These are phyloP conservation scores for Apiotrichum mycotoxinovorans DNA, from an alignment of 1,284 basidiomycete species.

Conservation along the genomic window DNA sequence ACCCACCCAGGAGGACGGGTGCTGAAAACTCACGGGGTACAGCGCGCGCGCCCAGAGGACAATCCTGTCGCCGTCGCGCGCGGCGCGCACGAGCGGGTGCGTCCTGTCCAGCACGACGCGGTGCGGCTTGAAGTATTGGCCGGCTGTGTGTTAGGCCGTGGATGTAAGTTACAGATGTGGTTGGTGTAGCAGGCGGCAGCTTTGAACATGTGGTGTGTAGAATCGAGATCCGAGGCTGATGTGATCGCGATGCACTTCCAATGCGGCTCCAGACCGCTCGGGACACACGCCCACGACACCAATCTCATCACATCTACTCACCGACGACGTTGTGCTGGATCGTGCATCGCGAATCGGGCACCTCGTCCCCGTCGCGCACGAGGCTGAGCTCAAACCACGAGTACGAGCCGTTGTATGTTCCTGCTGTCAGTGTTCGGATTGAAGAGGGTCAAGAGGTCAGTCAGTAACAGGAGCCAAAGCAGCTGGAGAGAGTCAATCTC, in stretches of 20 bases:
- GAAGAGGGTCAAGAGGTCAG: not conserved
- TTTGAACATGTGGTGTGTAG: no score
- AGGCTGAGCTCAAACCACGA: slow-evolving; percentile 45
- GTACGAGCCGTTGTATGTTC: slow-evolving; percentile 36
- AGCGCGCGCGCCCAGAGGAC: slow-evolving; percentile 40
- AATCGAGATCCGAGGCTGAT: no score
- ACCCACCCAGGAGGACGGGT: not conserved
- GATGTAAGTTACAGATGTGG: not conserved
- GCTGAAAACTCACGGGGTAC: slow-evolving; percentile 34
- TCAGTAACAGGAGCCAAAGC: no score
- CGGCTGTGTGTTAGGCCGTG: slow-evolving; percentile 23
- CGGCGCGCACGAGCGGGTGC: slow-evolving; percentile 27
- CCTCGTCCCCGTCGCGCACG: slow-evolving; percentile 34
- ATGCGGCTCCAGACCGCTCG: no score
- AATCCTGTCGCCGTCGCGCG: slow-evolving; percentile 34
- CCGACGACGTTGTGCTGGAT: slow-evolving; percentile 43
- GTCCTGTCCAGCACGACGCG: slow-evolving; percentile 19
- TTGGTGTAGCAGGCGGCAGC: no score
- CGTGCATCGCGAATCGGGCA: slow-evolving; percentile 23
- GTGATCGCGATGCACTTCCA: no score
- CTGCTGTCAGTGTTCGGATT: slow-evolving; percentile 16
- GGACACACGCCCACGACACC: no score
- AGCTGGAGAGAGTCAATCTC: no score
- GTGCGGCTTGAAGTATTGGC: slow-evolving; percentile 41
- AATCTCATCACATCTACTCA: no score